Base-by-base conservation (phyloP, 345 rosid species). In the Syzygium jambos region DNA sequence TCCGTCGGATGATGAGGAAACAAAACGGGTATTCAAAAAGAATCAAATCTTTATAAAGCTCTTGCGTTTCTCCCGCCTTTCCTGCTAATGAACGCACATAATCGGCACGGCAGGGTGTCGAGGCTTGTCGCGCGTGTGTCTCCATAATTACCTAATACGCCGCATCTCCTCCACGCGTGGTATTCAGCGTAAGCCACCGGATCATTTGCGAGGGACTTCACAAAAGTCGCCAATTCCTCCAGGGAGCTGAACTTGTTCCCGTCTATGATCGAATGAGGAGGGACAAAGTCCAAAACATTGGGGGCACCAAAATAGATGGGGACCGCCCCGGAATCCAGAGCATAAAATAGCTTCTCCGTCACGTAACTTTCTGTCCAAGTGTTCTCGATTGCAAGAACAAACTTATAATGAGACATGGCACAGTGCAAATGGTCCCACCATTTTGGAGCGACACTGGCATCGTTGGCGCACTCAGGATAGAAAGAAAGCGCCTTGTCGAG, bases 351-450 rank as follows among this genome's bases (percentile, higher is more conserved):
- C 93, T 97, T 97, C 92, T 97, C 99, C 0, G 98, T 97, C 89
- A 96, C 98, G 11, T 97, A 97, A 86, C 98, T 96, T 84, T 96
- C 98, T 2, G 95, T 90, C 89, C 89, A 89, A 12, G 98, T 97
- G 93, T 97, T 97, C 84, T 97, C 99, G 3, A 97, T 95, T 5
- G 99, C 98, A 9, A 97, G 98, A 25, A 93, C 97, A 85, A 97
- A 96, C 88, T 97, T 96, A 93, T 96, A 96, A 88, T 95, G 95
- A 90, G 99, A 97, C 99, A 96, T 96, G 82, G 97, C 94, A 83
- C 99, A 97, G 87, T 97, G 98, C 73, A 95, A 90, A 85, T 97
- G 98, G 87, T 95, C 98, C 92, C 97, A 96, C 98, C 99, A 97
- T 93, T 92, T 95, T 16, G 95, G 95, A n/a, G 49, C 22, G 52